These are phyloP conservation scores for Metschnikowia arizonensis DNA, from an alignment of 805 yeast genomes.

Conservation along the genomic window DNA sequence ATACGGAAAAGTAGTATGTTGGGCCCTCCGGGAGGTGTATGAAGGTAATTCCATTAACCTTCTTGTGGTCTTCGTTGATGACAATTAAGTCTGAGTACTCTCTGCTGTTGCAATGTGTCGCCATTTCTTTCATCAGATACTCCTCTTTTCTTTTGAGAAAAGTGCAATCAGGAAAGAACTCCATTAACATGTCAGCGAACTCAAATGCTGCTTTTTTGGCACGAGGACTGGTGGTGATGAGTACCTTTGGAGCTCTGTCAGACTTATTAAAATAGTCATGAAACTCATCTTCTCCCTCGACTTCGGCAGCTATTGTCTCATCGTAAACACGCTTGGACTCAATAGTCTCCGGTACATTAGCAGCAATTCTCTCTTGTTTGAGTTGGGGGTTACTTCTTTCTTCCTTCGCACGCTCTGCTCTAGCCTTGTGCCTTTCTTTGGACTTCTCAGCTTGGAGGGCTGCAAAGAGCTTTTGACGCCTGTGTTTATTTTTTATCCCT, in stretches of 20 bases:
- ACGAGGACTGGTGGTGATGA: constrained; percentile 82
- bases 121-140: constrained; percentile 81
- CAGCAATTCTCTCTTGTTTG: constrained; percentile 71
- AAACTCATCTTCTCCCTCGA: constrained; percentile 65
- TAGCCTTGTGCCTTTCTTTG: constrained; percentile 69
- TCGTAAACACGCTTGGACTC: constrained; percentile 83
- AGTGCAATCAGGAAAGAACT: constrained; percentile 77
- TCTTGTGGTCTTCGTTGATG: constrained; percentile 90
- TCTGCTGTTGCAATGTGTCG: constrained; percentile 73
- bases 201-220: constrained; percentile 86
- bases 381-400: constrained; percentile 81
- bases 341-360: constrained; percentile 76
- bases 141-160: constrained; percentile 86
- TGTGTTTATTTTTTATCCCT: constrained; percentile 67
- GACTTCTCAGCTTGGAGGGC: constrained; percentile 69
- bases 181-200: constrained; percentile 82
- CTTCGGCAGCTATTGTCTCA: constrained; percentile 66
- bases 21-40: constrained; percentile 96
- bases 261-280: constrained; percentile 24
- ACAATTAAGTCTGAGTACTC: constrained; percentile 85
- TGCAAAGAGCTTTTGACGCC: constrained; percentile 74
- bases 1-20: constrained; percentile 82
- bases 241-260: constrained; percentile 70
- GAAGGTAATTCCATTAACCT: constrained; percentile 86
- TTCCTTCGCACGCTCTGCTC: constrained; percentile 82